Evolutionary conservation across 768 basidiomycete genomes (phyloP).

Genomic region (Rhodotorula diobovata): DNA sequence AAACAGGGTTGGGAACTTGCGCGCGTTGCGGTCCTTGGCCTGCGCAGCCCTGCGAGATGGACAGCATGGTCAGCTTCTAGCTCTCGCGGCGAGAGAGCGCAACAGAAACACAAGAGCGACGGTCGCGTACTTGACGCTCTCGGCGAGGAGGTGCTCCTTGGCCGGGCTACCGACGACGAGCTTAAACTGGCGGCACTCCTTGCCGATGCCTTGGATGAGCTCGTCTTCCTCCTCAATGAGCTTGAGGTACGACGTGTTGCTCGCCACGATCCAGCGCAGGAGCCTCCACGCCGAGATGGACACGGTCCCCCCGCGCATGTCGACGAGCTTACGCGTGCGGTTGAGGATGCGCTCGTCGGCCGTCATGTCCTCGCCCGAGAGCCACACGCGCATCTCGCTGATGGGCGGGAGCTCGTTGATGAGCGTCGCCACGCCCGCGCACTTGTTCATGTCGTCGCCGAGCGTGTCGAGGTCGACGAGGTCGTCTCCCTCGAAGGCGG

Average conservation of each 20-base stretch:
- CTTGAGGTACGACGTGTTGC: slow-evolving; percentile 67
- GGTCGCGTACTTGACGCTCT: slow-evolving; percentile 47
- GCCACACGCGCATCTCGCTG: slow-evolving; percentile 56
- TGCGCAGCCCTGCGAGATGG: slow-evolving; percentile 46
- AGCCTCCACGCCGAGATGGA: slow-evolving; percentile 63
- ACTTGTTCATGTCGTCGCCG: not conserved
- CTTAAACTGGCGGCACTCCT: slow-evolving; percentile 60
- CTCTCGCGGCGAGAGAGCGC: not conserved
- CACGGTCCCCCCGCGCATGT: slow-evolving; percentile 54
- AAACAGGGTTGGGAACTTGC: slow-evolving; percentile 52
- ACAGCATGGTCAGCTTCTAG: no score
- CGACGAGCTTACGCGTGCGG: slow-evolving; percentile 56
- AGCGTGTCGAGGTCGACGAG: slow-evolving; percentile 29
- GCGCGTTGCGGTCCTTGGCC: slow-evolving; percentile 50
- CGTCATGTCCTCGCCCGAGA: slow-evolving; percentile 43
- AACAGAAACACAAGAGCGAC: no score
- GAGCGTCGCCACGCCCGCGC: slow-evolving; percentile 14
- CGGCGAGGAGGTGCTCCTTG: slow-evolving; percentile 63
- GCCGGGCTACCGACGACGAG: slow-evolving; percentile 68
- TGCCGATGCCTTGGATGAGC: slow-evolving; percentile 57
- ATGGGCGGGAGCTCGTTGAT: slow-evolving; percentile 33
- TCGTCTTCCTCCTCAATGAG: slow-evolving; percentile 59
- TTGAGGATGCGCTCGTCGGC: slow-evolving; percentile 55
- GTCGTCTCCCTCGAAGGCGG: not conserved
- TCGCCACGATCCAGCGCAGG: slow-evolving; percentile 61